Evolutionary conservation across 73 alveolate species (phyloP).

Genomic region (Paraurostyla sp.): DNA sequence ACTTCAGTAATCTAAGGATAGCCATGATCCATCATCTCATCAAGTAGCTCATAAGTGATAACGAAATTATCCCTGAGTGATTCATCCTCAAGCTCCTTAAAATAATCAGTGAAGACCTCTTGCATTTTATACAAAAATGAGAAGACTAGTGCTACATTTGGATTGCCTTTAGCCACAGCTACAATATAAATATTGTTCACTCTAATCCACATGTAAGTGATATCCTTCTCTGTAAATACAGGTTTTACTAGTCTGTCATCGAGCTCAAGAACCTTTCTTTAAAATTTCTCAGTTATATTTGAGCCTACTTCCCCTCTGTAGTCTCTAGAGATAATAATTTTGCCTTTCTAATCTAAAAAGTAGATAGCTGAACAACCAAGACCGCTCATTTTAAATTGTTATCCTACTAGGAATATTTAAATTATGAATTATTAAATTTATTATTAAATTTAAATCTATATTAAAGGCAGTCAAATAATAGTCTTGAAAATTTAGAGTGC

Average conservation of each 20-base stretch:
- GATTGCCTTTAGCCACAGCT: conserved; percentile 95
- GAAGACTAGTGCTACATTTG: conserved; percentile 96
- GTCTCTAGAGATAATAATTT: conserved; percentile 85
- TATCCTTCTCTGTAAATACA: conserved; percentile 92
- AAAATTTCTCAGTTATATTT: conserved; percentile 83
- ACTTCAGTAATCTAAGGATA: conserved; percentile 99
- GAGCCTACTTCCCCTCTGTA: conserved; percentile 88
- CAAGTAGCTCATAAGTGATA: conserved; percentile 98
- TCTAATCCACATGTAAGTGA: conserved; percentile 95
- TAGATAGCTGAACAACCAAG: conserved; percentile 89
- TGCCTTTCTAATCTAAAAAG: conserved; percentile 91
- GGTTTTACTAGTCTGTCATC: conserved; percentile 93
- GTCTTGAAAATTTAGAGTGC: too few species aligned
- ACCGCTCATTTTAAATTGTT: conserved; percentile 60
- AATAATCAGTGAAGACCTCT: conserved; percentile 95
- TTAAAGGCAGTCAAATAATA: too few species aligned
- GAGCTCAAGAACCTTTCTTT: conserved; percentile 86
- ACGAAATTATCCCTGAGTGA: conserved; percentile 98
- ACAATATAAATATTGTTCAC: conserved; percentile 89
- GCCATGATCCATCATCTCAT: conserved; percentile 99
- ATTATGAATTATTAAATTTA: conserved; percentile 25
- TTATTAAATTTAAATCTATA: neutral
- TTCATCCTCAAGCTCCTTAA: conserved; percentile 98
- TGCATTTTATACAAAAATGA: conserved; percentile 94
- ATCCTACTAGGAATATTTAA: conserved; percentile 43